phyloP scores from a whole-genome alignment of 2,329 filamentous ascomycete genomes.

The Stagonosporopsis rhizophila region DNA sequence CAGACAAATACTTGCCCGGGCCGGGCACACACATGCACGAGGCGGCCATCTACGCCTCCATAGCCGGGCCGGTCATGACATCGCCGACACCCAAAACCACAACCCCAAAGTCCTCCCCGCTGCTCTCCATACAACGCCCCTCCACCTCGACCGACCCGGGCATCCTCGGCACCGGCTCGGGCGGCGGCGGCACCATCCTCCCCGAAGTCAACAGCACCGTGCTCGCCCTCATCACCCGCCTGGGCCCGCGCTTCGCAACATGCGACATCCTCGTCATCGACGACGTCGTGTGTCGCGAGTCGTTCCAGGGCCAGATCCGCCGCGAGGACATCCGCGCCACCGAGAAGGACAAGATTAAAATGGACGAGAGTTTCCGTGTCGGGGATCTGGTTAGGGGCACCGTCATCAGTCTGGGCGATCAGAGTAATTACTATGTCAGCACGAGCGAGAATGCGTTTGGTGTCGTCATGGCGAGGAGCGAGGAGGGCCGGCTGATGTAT shows the following conservation, averaged over 20 bases:
- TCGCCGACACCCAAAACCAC: slow-evolving; percentile 60
- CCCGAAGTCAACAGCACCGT: slow-evolving; percentile 83
- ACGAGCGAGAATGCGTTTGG: slow-evolving; percentile 91
- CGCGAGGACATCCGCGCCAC: slow-evolving; percentile 92
- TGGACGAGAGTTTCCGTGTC: slow-evolving; percentile 88
- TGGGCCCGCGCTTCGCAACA: slow-evolving; percentile 83
- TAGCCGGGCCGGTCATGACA: slow-evolving; percentile 72
- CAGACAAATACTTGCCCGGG: slow-evolving; percentile 72
- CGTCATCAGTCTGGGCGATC: slow-evolving; percentile 91
- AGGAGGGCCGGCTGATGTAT: slow-evolving; percentile 87
- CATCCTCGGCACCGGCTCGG: slow-evolving; percentile 31
- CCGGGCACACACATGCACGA: slow-evolving; percentile 84
- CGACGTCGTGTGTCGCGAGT: slow-evolving; percentile 71
- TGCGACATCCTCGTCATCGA: slow-evolving; percentile 84
- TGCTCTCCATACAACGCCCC: slow-evolving; percentile 48
- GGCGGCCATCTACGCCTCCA: slow-evolving; percentile 78
- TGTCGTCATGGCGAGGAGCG: slow-evolving; percentile 90
- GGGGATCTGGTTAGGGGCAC: slow-evolving; percentile 89
- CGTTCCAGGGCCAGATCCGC: slow-evolving; percentile 85
- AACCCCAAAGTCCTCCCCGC: slow-evolving; percentile 53
- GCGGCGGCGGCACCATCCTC: slow-evolving; percentile 71
- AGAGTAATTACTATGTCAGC: slow-evolving; percentile 93
- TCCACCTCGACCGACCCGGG: slow-evolving; percentile 21
- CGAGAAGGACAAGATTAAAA: slow-evolving; percentile 92
- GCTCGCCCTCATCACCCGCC: slow-evolving; percentile 83